phyloP scores from a whole-genome alignment of 1,284 basidiomycete genomes.

The Leccinum colubrinum region DNA sequence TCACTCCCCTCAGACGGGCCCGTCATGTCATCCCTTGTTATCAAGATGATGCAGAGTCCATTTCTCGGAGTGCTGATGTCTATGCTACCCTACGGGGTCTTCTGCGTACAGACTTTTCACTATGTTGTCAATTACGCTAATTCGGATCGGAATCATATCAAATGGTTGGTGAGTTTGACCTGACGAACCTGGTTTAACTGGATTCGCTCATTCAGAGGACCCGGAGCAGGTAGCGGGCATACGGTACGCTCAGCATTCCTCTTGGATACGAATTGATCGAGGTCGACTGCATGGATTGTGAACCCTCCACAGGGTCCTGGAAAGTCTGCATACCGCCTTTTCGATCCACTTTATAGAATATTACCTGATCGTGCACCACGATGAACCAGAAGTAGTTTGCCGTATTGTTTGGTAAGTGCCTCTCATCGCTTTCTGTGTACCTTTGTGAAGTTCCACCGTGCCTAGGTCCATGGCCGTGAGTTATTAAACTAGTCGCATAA shows the following conservation, averaged over 20 bases:
- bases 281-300: background rate
- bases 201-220: background rate
- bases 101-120: too few relatives aligned
- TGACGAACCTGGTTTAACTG: background rate
- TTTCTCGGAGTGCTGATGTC: too few relatives aligned
- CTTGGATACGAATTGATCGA: background rate
- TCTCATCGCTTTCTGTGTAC: background rate
- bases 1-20: too few relatives aligned
- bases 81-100: too few relatives aligned
- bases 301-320: background rate
- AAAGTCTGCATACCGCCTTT: slow-evolving; percentile 6
- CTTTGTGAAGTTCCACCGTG: too few relatives aligned
- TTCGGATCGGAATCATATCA: slow-evolving; percentile 3
- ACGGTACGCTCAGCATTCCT: slow-evolving; percentile 1
- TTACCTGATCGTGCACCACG: slow-evolving; percentile 11
- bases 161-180: slow-evolving; percentile 7
- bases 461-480: slow-evolving; percentile 8
- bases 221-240: slow-evolving; percentile 1
- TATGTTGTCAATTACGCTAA: background rate
- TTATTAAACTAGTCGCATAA: background rate
- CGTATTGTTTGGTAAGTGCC: slow-evolving; percentile 5
- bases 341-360: slow-evolving; percentile 10
- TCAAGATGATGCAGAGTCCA: too few relatives aligned
- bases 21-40: too few relatives aligned
- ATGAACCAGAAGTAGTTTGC: background rate